A percentile compares a stretch with the other conserved stretches of the same genome.
Conservation (phyloP, 768 basidiomycete genomes). For the Agrocybe pediades region DNA sequence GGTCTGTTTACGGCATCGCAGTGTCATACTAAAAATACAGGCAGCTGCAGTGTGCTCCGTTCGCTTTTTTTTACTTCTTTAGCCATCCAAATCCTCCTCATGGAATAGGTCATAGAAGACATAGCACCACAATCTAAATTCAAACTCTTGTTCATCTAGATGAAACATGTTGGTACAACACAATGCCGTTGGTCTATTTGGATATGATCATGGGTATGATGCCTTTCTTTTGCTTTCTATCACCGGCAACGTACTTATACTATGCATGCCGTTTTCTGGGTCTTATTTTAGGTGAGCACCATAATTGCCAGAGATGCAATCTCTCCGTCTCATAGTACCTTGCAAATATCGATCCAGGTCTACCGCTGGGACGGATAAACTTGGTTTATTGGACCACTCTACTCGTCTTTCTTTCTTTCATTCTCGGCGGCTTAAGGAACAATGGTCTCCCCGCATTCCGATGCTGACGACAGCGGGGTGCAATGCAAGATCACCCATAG, state of each 20-base stretch:
- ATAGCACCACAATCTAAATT: not conserved
- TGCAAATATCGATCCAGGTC: not conserved
- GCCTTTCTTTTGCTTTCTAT: not conserved
- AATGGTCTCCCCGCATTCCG: not conserved
- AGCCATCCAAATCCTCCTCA: not conserved
- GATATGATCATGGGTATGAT: not conserved
- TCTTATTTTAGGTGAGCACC: not conserved
- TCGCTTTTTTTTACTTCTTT: not conserved
- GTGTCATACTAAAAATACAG: constrained; percentile 1
- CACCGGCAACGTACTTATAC: not conserved
- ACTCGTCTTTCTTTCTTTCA: not conserved
- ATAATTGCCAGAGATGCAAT: not conserved
- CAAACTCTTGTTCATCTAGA: not conserved
- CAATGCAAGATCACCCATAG: constrained; percentile 8
- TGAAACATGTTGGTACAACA: not conserved
- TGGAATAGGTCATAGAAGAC: not conserved
- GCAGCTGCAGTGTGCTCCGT: not conserved
- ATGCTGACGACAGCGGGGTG: not conserved
- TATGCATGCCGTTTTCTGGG: not conserved
- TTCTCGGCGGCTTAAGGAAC: constrained; percentile 17
- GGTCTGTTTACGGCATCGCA: constrained; percentile 5
- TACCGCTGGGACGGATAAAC: constrained; percentile 2
- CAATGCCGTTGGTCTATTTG: not conserved
- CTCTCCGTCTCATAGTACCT: not conserved
- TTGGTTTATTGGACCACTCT: not conserved